Base-by-base conservation (phyloP, 1,284 basidiomycete genomes). In the Fomitiporia mediterranea region DNA sequence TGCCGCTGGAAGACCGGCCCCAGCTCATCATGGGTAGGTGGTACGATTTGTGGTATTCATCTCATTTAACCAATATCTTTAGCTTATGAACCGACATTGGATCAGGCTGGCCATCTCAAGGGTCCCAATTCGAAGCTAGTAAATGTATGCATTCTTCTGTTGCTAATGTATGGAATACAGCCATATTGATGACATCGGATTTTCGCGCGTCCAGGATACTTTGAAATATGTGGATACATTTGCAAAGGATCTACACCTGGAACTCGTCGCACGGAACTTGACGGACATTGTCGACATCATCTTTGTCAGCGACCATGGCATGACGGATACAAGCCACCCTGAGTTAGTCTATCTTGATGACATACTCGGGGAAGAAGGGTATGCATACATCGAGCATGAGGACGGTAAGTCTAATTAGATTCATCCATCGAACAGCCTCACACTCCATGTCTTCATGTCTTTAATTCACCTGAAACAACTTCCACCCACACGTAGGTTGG, bases 221-320 rank as follows among this genome's bases (percentile, higher is more conserved):
- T 77, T 97, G 15, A 64, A 66, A 15, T 62, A 80, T 51, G 83
- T 95, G 1, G 94, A 98, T 66, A 66, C 66, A 7, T 95, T 95
- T 63, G 84, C 91, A 1, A 82, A 79, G 55, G 73, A 83, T 48
- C 70, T 97, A 11, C 81, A 87, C 58, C 68, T 71, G 2, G 75
- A 79, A 1, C 71, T 96, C 30, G 77, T 77, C 28, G 70, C 74
- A n/a, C 81, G 94, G 2, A 91, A 94, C 65, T 74, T 95, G 30
- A 83, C 81, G 1, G 80, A 88, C 35, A 87, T 96, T 27, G 86
- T 95, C 28, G 91, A 97, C 67, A 76, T 97, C 27, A 78, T 96
- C 25, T 92, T 95, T 64, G 91, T 97, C 51, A 90, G 86, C 57
- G 94, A 97, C 69, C 94, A 97, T 66, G 94, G 94, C 2, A 96